A percentile compares a stretch with the other conserved stretches of the same genome.
Conservation (phyloP, 257 asterid genomes). For the Eucommia ulmoides region DNA sequence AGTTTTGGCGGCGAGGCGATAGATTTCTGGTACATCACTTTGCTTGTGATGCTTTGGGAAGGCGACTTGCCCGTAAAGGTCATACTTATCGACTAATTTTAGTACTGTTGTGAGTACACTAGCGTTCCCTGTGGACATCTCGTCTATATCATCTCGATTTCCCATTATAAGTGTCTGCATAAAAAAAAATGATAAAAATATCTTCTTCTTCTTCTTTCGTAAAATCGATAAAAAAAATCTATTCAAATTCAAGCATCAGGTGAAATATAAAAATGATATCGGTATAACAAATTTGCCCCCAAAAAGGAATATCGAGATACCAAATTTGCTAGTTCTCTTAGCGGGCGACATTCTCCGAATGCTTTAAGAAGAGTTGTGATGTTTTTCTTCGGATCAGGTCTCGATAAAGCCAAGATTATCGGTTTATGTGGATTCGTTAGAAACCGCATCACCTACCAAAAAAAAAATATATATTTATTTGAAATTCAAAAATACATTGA, state of each 20-base stretch:
- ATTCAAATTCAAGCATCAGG: not conserved
- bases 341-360: slow-evolving; percentile 73
- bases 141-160: slow-evolving; percentile 76
- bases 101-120: slow-evolving; percentile 56
- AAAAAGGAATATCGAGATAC: slow-evolving; percentile 32
- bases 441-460: slow-evolving; percentile 61
- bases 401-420: slow-evolving; percentile 71
- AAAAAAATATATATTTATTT: too few species aligned
- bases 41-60: slow-evolving; percentile 86
- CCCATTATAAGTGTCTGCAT: slow-evolving; percentile 82
- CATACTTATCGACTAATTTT: slow-evolving; percentile 64
- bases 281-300: not conserved
- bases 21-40: slow-evolving; percentile 68
- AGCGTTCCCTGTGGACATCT: slow-evolving; percentile 62
- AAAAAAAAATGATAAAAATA: too few species aligned
- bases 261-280: not conserved
- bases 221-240: too few species aligned
- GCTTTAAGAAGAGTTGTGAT: slow-evolving; percentile 67
- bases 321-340: slow-evolving; percentile 78
- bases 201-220: too few species aligned
- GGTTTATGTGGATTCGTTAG: slow-evolving; percentile 85
- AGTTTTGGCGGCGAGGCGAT: slow-evolving; percentile 67
- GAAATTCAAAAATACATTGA: too few species aligned
- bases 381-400: slow-evolving; percentile 85
- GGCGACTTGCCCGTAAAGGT: slow-evolving; percentile 80